A percentile compares a stretch with the other conserved stretches of the same genome.
These are phyloP conservation scores for Blepharisma undulans DNA, from an alignment of 169 alveolate species.

Conservation along the genomic window DNA sequence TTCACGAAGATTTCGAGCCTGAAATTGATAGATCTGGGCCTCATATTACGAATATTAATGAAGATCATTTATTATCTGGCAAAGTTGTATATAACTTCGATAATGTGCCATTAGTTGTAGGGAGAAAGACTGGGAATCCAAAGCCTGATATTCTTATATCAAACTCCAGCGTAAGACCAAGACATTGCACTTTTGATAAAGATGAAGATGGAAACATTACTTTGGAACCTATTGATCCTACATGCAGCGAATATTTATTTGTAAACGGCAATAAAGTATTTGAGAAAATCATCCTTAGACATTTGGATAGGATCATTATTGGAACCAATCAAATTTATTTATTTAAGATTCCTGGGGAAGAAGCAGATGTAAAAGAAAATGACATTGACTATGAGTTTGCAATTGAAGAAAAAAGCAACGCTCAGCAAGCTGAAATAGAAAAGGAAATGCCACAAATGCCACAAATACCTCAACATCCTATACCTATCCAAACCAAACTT, in stretches of 20 bases:
- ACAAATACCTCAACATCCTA: slow-evolving; percentile 22
- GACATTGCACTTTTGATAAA: slow-evolving; percentile 70
- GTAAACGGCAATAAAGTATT: slow-evolving; percentile 75
- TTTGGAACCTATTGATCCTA: slow-evolving; percentile 51
- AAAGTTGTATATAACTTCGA: slow-evolving; percentile 68
- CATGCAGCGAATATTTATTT: slow-evolving; percentile 61
- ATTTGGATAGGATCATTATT: slow-evolving; percentile 80
- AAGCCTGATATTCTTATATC: slow-evolving; percentile 80
- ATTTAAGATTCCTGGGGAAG: slow-evolving; percentile 52
- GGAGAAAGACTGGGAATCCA: slow-evolving; percentile 75
- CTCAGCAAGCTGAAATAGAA: slow-evolving; percentile 55
- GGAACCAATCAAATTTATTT: slow-evolving; percentile 76
- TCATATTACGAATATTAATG: slow-evolving; percentile 82
- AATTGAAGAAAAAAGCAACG: slow-evolving; percentile 46
- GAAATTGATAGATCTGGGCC: slow-evolving; percentile 64
- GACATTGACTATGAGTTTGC: slow-evolving; percentile 74
- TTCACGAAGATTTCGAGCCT: slow-evolving; percentile 38
- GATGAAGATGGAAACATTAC: slow-evolving; percentile 50
- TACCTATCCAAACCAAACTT: slow-evolving; percentile 48
- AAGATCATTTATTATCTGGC: slow-evolving; percentile 89
- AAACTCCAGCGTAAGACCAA: slow-evolving; percentile 73
- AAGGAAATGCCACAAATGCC: slow-evolving; percentile 54
- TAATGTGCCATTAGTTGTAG: slow-evolving; percentile 75
- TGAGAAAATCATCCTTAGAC: slow-evolving; percentile 45
- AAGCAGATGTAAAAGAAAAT: slow-evolving; percentile 42